Evolutionary conservation across 1,284 basidiomycete genomes (phyloP).

Genomic region (Gymnopus androsaceus): DNA sequence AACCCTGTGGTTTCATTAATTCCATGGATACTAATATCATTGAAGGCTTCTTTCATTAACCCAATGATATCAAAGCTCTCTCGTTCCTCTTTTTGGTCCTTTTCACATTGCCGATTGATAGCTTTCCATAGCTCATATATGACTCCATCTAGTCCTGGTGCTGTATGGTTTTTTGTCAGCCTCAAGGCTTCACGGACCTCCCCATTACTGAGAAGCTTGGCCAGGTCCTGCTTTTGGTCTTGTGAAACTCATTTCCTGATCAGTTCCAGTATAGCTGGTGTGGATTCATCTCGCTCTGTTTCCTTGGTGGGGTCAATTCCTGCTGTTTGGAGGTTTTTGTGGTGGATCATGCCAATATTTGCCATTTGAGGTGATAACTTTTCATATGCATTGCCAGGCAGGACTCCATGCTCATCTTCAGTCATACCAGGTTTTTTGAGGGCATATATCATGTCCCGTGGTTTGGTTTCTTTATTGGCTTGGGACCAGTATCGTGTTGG

Average conservation of each 20-base stretch:
- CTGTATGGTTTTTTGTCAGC: slow-evolving; percentile 9
- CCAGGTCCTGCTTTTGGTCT: not conserved
- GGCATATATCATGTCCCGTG: slow-evolving; percentile 20
- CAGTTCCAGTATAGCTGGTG: not conserved
- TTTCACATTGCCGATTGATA: not conserved
- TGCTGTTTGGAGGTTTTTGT: slow-evolving; percentile 19
- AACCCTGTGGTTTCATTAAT: slow-evolving; percentile 9
- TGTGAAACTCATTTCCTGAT: not conserved
- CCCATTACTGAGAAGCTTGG: not conserved
- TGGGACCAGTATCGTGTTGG: slow-evolving; percentile 29
- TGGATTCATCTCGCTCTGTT: not conserved
- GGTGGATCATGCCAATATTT: slow-evolving; percentile 18
- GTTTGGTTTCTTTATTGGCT: slow-evolving; percentile 22
- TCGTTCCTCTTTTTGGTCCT: not conserved
- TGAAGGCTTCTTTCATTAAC: slow-evolving; percentile 16
- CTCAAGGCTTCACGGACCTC: not conserved
- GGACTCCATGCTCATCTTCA: not conserved
- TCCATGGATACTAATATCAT: slow-evolving; percentile 19
- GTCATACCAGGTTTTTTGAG: slow-evolving; percentile 12
- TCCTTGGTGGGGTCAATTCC: not conserved
- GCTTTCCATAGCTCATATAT: slow-evolving; percentile 23
- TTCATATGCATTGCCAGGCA: slow-evolving; percentile 1
- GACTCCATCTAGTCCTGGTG: slow-evolving; percentile 20
- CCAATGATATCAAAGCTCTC: slow-evolving; percentile 7
- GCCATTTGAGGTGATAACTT: slow-evolving; percentile 19